Base-by-base conservation (phyloP, 345 rosid genomes). In the Camelina neglecta region DNA sequence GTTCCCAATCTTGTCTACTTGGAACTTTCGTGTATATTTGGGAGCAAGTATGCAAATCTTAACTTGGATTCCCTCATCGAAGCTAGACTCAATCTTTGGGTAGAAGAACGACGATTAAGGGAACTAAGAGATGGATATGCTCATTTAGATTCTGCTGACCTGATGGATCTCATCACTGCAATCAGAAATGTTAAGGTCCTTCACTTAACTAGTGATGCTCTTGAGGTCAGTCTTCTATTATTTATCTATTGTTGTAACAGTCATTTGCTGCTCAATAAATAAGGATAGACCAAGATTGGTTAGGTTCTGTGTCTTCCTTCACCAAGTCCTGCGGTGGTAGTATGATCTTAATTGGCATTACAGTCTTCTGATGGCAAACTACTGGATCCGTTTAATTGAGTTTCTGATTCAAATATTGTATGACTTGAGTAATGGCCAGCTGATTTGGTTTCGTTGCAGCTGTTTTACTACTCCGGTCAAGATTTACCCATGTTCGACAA, bases 1-100 rank as follows among this genome's bases (percentile, higher is more conserved):
- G 15, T 9, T 50, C 71, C 71, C 13, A 51, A 21, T 67, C 59
- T 67, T 35, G 71, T 67, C 33, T 67, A 67, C 71, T 67, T 60
- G 24, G 47, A 38, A 20, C 45, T 16, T 60, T 33, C 2, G 1
- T 67, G 47, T 35, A 16, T 18, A 35, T 31, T 35, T 11, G 45
- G 45, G 24, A 16, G 9, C 8, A 49, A 66, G 71, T 66, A 18
- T 66, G 11, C 31, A 12, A 33, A n/a, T 15, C 18, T 65, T 49
- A 65, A 29, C 26, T 16, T 65, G 41, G 42, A 49, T 31, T 65
- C 70, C 39, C 70, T 65, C 12, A 16, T 65, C 11, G 31, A 49
- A 18, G 70, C 70, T 47, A 29, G 29, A 31, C n/a, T 66, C 59
- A 15, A 33, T 18, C 16, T 49, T 20, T 20, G 42, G 36, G 53